Evolutionary conservation across 106 monocot species (phyloP), one percentile per base, ranked within the genome.

Genomic region (Chionographis japonica): DNA sequence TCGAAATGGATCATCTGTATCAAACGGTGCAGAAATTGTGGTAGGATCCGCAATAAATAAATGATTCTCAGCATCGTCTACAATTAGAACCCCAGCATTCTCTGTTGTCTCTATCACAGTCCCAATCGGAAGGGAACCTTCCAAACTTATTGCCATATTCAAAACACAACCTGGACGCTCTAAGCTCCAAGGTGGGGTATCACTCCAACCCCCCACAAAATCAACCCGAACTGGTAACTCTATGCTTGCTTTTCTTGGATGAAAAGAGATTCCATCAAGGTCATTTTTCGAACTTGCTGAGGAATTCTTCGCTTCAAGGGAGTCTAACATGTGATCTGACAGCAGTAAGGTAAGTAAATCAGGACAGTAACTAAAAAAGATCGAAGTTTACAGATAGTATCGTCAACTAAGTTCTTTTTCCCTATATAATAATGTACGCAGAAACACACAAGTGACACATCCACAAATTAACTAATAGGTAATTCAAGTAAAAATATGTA

Each of bases 171-270:
- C 97, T 38, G 84, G 63, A 56, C 92, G 84, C 72, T 97, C 89
- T 72, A 97, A 81, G 72, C 97, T 92, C 92, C 92, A 97, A 61
- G 97, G 92, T 65, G 97, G 97, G 37, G 97, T 97, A 66, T 97
- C 97, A 56, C 97, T 97, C 97, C 97, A 97, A 50, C 97, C 97
- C 0, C 97, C 97, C 17, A 90, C 92, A 73, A 97, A 92, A 72
- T 97, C 97, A 66, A 92, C 74, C 55, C 97, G 86, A 53, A 97
- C 97, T 59, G 97, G 92, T 42, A 97, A 69, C 43, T 89, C 80
- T 36, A 90, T 80, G 69, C 58, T 75, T 36, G 63, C 72, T 64
- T 59, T 86, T 75, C 74, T 77, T 50, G 79, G 61, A 19, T 77
- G 72, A 35, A 81, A 80, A 56, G 17, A 8, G 8, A 27, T 50